Evolutionary conservation across 2,329 filamentous ascomycete genomes (phyloP).

Genomic region (Diaporthe amygdali): DNA sequence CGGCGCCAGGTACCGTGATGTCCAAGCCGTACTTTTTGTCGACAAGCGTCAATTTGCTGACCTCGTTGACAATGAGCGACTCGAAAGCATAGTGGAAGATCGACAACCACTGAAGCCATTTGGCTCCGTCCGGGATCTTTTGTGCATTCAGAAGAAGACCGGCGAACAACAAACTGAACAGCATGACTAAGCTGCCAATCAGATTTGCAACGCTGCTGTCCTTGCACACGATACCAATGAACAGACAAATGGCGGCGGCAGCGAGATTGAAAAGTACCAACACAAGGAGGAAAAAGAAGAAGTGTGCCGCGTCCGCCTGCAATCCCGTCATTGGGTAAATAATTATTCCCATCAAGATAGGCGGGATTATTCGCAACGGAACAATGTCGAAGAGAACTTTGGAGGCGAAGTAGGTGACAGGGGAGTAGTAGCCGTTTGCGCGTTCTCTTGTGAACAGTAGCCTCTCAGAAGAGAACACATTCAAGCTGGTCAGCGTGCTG

Average conservation of each 20-base stretch:
- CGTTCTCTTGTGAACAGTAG: constrained; percentile 91
- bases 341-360: constrained; percentile 93
- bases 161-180: constrained; percentile 94
- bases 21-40: constrained; percentile 97
- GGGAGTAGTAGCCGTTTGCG: constrained; percentile 95
- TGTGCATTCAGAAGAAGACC: constrained; percentile 94
- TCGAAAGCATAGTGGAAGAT: constrained; percentile 99
- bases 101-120: constrained; percentile 91
- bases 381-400: constrained; percentile 99
- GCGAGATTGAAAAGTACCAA: constrained; percentile 96
- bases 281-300: constrained; percentile 89
- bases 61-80: constrained; percentile 95
- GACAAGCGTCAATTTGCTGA: constrained; percentile 84
- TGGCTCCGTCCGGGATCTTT: constrained; percentile 81
- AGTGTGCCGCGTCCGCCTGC: constrained; percentile 80
- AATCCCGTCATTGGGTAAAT: constrained; percentile 98
- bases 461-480: constrained; percentile 89
- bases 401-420: constrained; percentile 89
- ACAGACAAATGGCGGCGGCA: constrained; percentile 89
- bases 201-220: constrained; percentile 91
- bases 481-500: constrained; percentile 91
- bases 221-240: constrained; percentile 94
- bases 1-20: constrained; percentile 93
- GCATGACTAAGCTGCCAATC: constrained; percentile 93
- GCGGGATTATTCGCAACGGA: constrained; percentile 90